Base-by-base conservation (phyloP, 2,329 filamentous ascomycete genomes). In the Trichoderma atroviride region DNA sequence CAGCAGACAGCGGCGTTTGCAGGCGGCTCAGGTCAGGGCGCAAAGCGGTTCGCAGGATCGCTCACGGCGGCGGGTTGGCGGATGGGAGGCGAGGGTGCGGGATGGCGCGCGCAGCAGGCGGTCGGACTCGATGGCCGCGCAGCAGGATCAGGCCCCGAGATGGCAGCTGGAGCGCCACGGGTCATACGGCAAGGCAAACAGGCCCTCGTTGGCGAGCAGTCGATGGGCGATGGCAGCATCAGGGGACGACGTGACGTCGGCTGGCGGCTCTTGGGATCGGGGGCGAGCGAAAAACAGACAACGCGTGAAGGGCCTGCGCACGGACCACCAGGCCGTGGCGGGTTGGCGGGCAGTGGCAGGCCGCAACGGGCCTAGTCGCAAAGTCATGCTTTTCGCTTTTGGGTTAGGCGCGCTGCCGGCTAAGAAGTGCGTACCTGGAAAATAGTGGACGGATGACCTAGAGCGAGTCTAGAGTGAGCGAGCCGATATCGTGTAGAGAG, bases 221-320 rank as follows among this genome's bases (percentile, higher is more conserved):
- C 72, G 76, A 79, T 78, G 75, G 68, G 67, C 70, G 71, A 71
- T 73, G 72, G 72, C 70, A 71, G 74, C 75, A 74, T 72, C 73
- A 76, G 75, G 72, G 74, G 74, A 74, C 75, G 76, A 74, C 74
- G 75, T 79, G 78, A 79, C 74, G 78, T 81, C 76, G 74, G 74
- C 74, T 72, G 72, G 74, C 75, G 74, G 75, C 74, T 77, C 74
- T 74, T 70, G 71, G 33, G 70, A 72, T 70, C 58, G 70, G 72
- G 69, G 70, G 70, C 72, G 73, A 75, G 75, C 73, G 76, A 79
- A 81, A 81, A 80, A 80, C 78, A 81, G 77, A 75, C 73, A 76
- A 80, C 80, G 80, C 80, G 80, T 81, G 79, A 80, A 78, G 22
- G 80, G 80, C 59, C 13, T 31, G 58, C 68, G 70, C 73, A 74